Evolutionary conservation across 2,329 filamentous ascomycete species (phyloP).

Genomic region (Nannizzia gypsea): DNA sequence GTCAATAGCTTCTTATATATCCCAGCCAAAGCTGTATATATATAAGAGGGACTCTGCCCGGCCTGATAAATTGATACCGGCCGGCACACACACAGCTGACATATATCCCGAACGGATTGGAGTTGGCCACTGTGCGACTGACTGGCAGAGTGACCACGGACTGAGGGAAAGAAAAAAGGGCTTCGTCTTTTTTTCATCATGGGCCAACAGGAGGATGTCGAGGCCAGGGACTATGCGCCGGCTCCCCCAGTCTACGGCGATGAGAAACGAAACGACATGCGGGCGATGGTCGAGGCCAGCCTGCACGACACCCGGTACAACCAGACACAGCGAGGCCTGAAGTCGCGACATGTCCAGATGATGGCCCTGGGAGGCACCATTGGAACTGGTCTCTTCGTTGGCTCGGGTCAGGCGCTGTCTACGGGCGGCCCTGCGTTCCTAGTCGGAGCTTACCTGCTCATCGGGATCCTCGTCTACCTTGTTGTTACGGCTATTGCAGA

Average conservation of each 20-base stretch:
- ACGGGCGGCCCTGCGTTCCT: slow-evolving; percentile 43
- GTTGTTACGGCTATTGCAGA: slow-evolving; percentile 38
- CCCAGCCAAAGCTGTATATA: too few species aligned
- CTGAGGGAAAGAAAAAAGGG: too few species aligned
- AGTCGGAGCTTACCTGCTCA: slow-evolving; percentile 41
- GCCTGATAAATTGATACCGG: too few species aligned
- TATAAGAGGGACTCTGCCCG: too few species aligned
- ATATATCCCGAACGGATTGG: too few species aligned
- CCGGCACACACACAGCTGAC: too few species aligned
- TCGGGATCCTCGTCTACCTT: slow-evolving; percentile 37
- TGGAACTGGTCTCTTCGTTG: slow-evolving; percentile 45
- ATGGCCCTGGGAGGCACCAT: slow-evolving; percentile 26
- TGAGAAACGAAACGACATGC: slow-evolving; percentile 22
- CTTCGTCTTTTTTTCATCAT: neutral
- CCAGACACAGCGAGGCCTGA: slow-evolving; percentile 32
- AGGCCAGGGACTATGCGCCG: neutral
- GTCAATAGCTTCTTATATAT: too few species aligned
- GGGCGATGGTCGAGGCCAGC: slow-evolving; percentile 29
- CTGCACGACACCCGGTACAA: slow-evolving; percentile 31
- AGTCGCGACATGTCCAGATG: slow-evolving; percentile 32
- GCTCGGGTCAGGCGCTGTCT: slow-evolving; percentile 42
- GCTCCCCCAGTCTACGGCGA: neutral
- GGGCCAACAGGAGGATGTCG: neutral
- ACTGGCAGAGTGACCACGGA: too few species aligned
- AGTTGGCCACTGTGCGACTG: too few species aligned